These are phyloP conservation scores for Cupressus sempervirens DNA, from an alignment of 75 land plant species.

Conservation along the genomic window DNA sequence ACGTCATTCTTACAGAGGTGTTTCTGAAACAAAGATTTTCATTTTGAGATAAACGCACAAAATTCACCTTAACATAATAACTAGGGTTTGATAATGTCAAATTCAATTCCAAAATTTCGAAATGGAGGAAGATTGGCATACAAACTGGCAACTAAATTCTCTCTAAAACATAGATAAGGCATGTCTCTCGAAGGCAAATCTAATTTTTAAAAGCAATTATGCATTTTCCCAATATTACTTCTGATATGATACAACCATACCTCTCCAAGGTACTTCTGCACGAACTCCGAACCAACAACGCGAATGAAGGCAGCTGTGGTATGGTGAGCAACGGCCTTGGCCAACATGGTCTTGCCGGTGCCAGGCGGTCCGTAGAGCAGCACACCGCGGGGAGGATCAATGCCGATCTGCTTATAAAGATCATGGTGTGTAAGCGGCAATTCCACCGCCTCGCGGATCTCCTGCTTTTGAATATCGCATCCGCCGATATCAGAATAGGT, in stretches of 20 bases:
- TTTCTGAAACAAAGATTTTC: too few relatives aligned
- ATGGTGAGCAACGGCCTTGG: slow-evolving; percentile 86
- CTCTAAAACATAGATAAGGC: too few relatives aligned
- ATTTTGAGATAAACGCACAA: too few relatives aligned
- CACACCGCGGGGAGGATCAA: slow-evolving; percentile 84
- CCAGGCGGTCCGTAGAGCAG: slow-evolving; percentile 84
- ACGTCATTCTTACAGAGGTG: too few relatives aligned
- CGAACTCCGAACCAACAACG: slow-evolving; percentile 91
- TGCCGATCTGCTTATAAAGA: slow-evolving; percentile 79
- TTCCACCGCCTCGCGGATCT: slow-evolving; percentile 86
- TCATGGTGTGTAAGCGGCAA: slow-evolving; percentile 82
- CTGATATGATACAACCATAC: slow-evolving; percentile 18
- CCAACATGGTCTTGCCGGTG: slow-evolving; percentile 85
- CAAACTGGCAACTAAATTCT: too few relatives aligned
- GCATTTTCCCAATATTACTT: too few relatives aligned
- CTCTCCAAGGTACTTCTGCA: slow-evolving; percentile 91
- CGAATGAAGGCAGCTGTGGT: slow-evolving; percentile 83
- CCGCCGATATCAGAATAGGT: slow-evolving; percentile 87
- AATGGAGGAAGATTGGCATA: too few relatives aligned
- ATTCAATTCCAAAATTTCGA: too few relatives aligned
- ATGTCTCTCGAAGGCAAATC: too few relatives aligned
- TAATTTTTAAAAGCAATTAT: too few relatives aligned
- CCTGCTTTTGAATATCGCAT: slow-evolving; percentile 89
- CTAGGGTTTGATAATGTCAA: too few relatives aligned
- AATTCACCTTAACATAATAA: too few relatives aligned